phyloP scores from a whole-genome alignment of 352 stramenopile genomes.

The Phytophthora brassicae region DNA sequence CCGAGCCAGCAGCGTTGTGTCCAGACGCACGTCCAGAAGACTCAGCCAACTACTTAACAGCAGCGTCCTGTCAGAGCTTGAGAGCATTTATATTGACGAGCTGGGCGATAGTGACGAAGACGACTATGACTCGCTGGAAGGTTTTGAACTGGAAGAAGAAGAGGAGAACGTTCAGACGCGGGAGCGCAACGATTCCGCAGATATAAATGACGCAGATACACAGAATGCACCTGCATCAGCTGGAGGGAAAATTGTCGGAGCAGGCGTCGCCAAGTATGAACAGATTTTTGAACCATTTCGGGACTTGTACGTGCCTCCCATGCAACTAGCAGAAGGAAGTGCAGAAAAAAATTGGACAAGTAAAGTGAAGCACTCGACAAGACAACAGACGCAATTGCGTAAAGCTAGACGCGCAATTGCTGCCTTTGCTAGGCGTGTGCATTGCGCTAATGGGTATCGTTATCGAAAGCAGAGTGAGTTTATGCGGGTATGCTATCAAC shows the following conservation, averaged over 20 bases:
- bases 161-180: constrained; percentile 18
- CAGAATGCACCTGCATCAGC: not conserved
- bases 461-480: constrained; percentile 70
- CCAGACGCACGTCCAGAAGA: constrained; percentile 21
- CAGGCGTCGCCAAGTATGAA: constrained; percentile 36
- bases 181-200: constrained; percentile 19
- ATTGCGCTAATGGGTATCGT: constrained; percentile 49
- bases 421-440: constrained; percentile 38
- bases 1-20: constrained; percentile 29
- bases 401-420: constrained; percentile 37
- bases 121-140: constrained; percentile 32
- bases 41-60: constrained; percentile 23
- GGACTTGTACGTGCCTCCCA: constrained; percentile 46
- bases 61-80: constrained; percentile 29
- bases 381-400: constrained; percentile 20
- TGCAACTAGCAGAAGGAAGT: not conserved
- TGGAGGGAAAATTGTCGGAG: constrained; percentile 12
- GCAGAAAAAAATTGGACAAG: not conserved
- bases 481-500: constrained; percentile 58
- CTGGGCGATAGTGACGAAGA: constrained; percentile 38
- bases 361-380: not conserved
- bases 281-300: constrained; percentile 59
- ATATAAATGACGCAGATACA: constrained; percentile 14
- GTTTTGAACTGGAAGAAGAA: constrained; percentile 29
- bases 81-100: constrained; percentile 30